Evolutionary conservation across 768 basidiomycete genomes (phyloP).

Genomic region (Podaxis sp.): DNA sequence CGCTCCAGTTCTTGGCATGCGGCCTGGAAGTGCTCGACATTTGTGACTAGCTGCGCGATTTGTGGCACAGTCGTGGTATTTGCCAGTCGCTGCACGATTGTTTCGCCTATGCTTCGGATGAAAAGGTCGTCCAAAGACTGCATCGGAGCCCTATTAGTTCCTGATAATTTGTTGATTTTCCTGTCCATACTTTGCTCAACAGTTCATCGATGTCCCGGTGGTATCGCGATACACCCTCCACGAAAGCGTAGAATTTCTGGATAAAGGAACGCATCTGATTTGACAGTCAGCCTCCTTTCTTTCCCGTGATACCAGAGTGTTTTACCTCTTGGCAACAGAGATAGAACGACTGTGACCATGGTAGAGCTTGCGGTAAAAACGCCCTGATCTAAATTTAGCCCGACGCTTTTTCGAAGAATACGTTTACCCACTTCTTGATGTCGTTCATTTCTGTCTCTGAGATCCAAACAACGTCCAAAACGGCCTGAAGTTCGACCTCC

Average conservation of each 20-base stretch:
- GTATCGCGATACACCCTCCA: conserved; percentile 91
- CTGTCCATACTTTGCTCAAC: conserved; percentile 67
- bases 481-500: conserved; percentile 60
- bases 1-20: conserved; percentile 84
- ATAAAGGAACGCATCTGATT: conserved; percentile 81
- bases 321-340: conserved; percentile 88
- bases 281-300: not conserved
- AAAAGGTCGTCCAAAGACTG: conserved; percentile 88
- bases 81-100: conserved; percentile 71
- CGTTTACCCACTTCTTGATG: conserved; percentile 48
- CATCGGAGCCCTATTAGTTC: not conserved
- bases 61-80: conserved; percentile 82
- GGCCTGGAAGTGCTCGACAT: conserved; percentile 87
- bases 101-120: conserved; percentile 69
- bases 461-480: conserved; percentile 85
- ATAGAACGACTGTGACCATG: conserved; percentile 96
- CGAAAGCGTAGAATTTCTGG: conserved; percentile 94
- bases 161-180: not conserved
- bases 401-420: not conserved
- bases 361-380: conserved; percentile 67
- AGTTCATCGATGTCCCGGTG: conserved; percentile 91
- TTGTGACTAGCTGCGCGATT: conserved; percentile 89
- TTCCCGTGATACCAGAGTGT: not conserved
- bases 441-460: conserved; percentile 60
- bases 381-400: conserved; percentile 39